phyloP scores from a whole-genome alignment of 225 moss, liverwort and hornwort species.

The Bryum argenteum region DNA sequence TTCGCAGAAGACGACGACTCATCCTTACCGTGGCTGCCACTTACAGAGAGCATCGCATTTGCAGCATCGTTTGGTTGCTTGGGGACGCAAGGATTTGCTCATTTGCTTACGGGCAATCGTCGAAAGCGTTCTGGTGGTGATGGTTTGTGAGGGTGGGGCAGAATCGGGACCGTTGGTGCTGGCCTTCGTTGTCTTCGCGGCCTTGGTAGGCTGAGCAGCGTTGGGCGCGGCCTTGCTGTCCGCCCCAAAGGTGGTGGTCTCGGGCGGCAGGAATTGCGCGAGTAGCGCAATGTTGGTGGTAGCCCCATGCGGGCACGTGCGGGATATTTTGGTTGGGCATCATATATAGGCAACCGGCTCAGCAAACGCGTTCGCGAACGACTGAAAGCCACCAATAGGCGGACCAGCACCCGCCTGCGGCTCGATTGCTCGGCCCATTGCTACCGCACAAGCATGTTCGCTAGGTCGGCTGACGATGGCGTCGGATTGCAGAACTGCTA shows the following conservation, averaged over 20 bases:
- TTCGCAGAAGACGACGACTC: constrained; percentile 77
- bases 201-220: constrained; percentile 8
- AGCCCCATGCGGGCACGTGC: constrained; percentile 49
- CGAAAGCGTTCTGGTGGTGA: background rate
- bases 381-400: constrained; percentile 58
- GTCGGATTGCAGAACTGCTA: too few relatives aligned
- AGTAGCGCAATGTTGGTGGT: constrained; percentile 72
- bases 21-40: constrained; percentile 58
- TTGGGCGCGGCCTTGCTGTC: background rate
- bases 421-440: background rate
- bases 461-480: constrained; percentile 86
- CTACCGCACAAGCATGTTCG: constrained; percentile 70
- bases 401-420: constrained; percentile 27
- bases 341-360: constrained; percentile 61
- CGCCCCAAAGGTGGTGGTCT: constrained; percentile 1
- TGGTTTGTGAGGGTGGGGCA: background rate
- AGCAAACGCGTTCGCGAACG: constrained; percentile 65
- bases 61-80: constrained; percentile 24
- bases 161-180: constrained; percentile 26
- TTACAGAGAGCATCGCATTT: constrained; percentile 40
- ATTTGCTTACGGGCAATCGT: constrained; percentile 38
- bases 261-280: constrained; percentile 65
- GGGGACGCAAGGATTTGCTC: too few relatives aligned
- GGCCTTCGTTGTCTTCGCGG: background rate
- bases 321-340: constrained; percentile 48